Evolutionary conservation across 805 yeast species (phyloP), one percentile per base, ranked within the genome.

Genomic region (Ogataea wickerhamii): DNA sequence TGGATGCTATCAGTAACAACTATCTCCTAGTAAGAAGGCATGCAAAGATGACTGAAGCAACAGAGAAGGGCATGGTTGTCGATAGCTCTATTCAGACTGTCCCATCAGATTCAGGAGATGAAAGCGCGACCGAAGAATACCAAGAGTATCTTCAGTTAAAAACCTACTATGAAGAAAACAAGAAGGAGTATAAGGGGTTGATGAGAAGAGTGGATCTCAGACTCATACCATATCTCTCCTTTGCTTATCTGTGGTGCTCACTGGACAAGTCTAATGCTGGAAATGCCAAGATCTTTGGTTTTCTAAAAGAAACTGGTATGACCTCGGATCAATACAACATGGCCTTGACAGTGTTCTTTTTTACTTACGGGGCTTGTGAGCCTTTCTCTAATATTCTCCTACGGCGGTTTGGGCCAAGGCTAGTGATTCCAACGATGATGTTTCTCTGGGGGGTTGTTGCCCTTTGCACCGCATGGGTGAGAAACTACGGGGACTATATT

Each of bases 321-420:
- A 67, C 41, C 30, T 60, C 64, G 7, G 52, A 61, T 35, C 68
- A 68, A 45, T 67, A 62, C 49, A 66, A 67, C 37, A 52, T 60
- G 13, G 67, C 67, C 22, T 59, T 64, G 40, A 63, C 70, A 5
- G 53, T 67, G 18, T 63, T 67, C 32, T 60, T 66, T 41, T 61
- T 66, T 10, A 53, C 67, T 8, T 69, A 68, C 43, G 55, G 66
- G 39, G 37, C 57, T 8, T 66, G 67, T 32, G 74, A 72, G 42
- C 58, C 67, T 5, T 65, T 67, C 5, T 52, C 63, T 6, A 63
- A 63, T 43, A 42, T 57, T 27, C 43, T 60, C 5, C 44, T 63
- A 16, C 58, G 57, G 23, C 38, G 40, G 10, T 34, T 60, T 11
- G 56, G 59, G n/a, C 68, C 71, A 10, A 81, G 50, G 53, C 40